Base-by-base conservation (phyloP, 257 asterid genomes). In the Jaltomata sinuosa region DNA sequence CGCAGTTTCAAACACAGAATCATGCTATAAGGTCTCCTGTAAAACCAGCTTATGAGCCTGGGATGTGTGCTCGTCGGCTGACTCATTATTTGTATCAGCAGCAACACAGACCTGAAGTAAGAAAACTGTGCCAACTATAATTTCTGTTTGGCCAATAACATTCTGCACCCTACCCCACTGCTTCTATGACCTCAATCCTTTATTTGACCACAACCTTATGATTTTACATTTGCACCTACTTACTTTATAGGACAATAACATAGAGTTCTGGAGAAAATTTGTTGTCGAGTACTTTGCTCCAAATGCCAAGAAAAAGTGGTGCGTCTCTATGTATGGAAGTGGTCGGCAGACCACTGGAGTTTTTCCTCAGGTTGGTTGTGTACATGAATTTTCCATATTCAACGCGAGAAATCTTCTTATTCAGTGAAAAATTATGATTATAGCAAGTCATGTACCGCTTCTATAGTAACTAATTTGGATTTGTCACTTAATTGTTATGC, bases 51-150 rank as follows among this genome's bases (percentile, higher is more conserved):
- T 96, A 96, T 81, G 99, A 96, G 91, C 99, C 99, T 40, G 99
- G 99, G 81, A 96, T 91, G 97, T 92, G 99, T 87, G 99, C 99
- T 52, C 91, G 98, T 6, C 90, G 99, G 89, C 90, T 96, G 85
- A 94, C 98, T 2, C 97, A 94, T 91, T 96, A 96, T 86, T 92
- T 96, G 98, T 93, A 94, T 86, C 99, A 94, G 92, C 99, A 96
- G 69, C 98, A 93, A 80, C 98, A 93, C 82, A 93, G 99, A 87
- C 97, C 99, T 85, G 97, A 93, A 81, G 99, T 94, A 91, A 89
- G 93, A 50, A 61, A 62, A 36, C 42, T 69, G 19, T 61, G 81
- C 9, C 22, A 19, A 42, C 62, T 34, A 55, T 22, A 59, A 22
- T 59, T 21, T 50, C 22, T 40, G 67, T 27, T 25, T 74, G 57